Percentiles rank a stretch among this genome's conserved stretches.
Conservation (phyloP, 441 rosid species). For the Arabidopsis lyrata region DNA sequence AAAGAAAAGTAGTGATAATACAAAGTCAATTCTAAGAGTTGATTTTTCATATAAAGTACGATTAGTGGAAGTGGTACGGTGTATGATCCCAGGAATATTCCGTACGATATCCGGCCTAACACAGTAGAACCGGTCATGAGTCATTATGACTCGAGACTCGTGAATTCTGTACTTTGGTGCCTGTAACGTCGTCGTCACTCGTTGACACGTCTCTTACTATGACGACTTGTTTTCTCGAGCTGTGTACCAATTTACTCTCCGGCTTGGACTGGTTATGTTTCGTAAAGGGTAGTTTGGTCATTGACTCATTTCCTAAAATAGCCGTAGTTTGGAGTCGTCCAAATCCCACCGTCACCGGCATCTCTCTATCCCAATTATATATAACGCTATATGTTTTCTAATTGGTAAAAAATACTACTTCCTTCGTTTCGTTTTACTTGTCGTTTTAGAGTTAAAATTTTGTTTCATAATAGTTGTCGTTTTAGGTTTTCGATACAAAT, state of each 20-base stretch:
- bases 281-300: slow-evolving; percentile 1
- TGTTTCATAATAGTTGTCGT: no score
- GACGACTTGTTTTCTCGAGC: slow-evolving; percentile 26
- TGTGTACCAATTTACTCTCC: neutral
- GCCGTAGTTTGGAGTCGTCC: neutral
- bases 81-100: slow-evolving; percentile 34
- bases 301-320: neutral
- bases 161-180: neutral
- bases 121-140: slow-evolving; percentile 12
- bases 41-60: slow-evolving; percentile 7
- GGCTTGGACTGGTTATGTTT: neutral
- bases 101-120: slow-evolving; percentile 26
- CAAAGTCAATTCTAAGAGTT: slow-evolving; percentile 2
- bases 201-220: slow-evolving; percentile 10
- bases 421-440: no score
- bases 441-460: no score
- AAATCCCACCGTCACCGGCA: slow-evolving; percentile 11
- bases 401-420: neutral
- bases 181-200: neutral
- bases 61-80: slow-evolving; percentile 14
- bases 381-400: no score
- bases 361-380: neutral
- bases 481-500: no score
- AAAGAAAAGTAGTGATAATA: neutral
- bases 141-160: slow-evolving; percentile 6